Percentiles rank a stretch among this genome's conserved stretches.
Conservation (phyloP, 768 basidiomycete species). For the Panaeolus papilionaceus region DNA sequence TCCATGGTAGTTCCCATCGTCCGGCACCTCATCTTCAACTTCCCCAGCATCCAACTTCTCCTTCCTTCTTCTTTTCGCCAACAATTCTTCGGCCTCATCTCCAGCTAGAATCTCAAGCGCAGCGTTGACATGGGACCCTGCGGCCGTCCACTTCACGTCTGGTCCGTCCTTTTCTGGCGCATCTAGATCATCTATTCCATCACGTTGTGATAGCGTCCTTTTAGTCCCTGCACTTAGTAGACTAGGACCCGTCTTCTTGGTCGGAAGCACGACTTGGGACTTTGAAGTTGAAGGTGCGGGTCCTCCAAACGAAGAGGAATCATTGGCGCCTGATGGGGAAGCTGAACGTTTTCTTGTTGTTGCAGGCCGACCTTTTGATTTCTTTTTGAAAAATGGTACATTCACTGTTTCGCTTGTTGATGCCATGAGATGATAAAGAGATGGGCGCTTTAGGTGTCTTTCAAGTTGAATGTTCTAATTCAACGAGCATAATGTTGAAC, state of each 20-base stretch:
- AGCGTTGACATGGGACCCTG: constrained; percentile 75
- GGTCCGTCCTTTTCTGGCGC: constrained; percentile 65
- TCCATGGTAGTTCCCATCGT: constrained; percentile 90
- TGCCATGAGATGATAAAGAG: constrained; percentile 40
- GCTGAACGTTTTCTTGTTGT: constrained; percentile 77
- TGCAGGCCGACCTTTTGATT: constrained; percentile 76
- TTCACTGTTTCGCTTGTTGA: constrained; percentile 43
- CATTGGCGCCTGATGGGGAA: constrained; percentile 53
- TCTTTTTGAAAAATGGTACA: constrained; percentile 88
- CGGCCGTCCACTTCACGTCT: constrained; percentile 80
- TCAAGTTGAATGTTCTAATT: constrained; percentile 15
- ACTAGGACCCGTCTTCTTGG: constrained; percentile 68
- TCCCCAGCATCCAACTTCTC: constrained; percentile 56
- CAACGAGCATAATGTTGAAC: not conserved
- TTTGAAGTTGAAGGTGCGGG: constrained; percentile 49
- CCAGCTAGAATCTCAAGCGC: constrained; percentile 82
- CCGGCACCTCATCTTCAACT: constrained; percentile 65
- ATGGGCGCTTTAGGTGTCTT: constrained; percentile 13
- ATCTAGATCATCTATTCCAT: constrained; percentile 57
- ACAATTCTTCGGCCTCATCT: constrained; percentile 78
- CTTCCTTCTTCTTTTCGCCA: constrained; percentile 71
- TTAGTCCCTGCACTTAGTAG: constrained; percentile 67
- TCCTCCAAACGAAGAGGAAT: constrained; percentile 27
- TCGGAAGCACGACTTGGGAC: constrained; percentile 81
- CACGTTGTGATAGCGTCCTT: constrained; percentile 63